Conservation (phyloP, 2,329 filamentous ascomycete genomes). For the Pseudogymnoascus pannorum region DNA sequence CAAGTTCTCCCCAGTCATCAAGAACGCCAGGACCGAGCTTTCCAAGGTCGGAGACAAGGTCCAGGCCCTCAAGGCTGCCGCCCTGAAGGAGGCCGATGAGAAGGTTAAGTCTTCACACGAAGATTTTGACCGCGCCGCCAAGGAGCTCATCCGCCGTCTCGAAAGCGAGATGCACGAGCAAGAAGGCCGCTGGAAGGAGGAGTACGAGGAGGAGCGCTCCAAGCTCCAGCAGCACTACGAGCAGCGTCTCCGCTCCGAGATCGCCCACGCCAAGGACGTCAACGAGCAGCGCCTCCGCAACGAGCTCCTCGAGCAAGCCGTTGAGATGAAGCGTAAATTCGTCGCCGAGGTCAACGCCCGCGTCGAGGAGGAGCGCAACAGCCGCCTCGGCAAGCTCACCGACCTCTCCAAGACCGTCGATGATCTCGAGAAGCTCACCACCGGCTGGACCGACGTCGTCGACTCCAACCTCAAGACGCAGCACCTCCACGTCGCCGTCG, state of each 20-base stretch:
- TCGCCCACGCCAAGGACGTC: conserved; percentile 71
- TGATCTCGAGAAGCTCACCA: conserved; percentile 80
- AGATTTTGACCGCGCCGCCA: conserved; percentile 81
- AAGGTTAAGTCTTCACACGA: conserved; percentile 50
- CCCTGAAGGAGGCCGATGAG: conserved; percentile 67
- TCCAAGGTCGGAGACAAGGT: conserved; percentile 73
- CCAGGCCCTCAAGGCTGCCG: conserved; percentile 59
- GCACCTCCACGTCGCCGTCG: conserved; percentile 91
- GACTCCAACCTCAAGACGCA: conserved; percentile 89
- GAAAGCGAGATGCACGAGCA: conserved; percentile 76
- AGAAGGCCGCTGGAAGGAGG: conserved; percentile 74
- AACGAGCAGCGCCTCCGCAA: conserved; percentile 79
- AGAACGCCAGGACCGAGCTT: conserved; percentile 80
- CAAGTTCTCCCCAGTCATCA: conserved; percentile 71
- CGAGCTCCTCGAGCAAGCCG: conserved; percentile 80
- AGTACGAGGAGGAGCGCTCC: conserved; percentile 83
- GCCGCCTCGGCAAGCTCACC: conserved; percentile 76
- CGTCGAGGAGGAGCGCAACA: conserved; percentile 82
- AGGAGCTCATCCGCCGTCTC: conserved; percentile 80
- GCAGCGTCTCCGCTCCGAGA: conserved; percentile 67
- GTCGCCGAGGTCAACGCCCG: conserved; percentile 67
- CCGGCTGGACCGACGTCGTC: conserved; percentile 83
- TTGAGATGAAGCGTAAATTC: conserved; percentile 81
- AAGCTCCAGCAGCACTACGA: conserved; percentile 72
- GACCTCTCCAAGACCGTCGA: conserved; percentile 70